Evolutionary conservation across 768 basidiomycete species (phyloP), one percentile per base, ranked within the genome.

Genomic region (Baorangia bicolor): DNA sequence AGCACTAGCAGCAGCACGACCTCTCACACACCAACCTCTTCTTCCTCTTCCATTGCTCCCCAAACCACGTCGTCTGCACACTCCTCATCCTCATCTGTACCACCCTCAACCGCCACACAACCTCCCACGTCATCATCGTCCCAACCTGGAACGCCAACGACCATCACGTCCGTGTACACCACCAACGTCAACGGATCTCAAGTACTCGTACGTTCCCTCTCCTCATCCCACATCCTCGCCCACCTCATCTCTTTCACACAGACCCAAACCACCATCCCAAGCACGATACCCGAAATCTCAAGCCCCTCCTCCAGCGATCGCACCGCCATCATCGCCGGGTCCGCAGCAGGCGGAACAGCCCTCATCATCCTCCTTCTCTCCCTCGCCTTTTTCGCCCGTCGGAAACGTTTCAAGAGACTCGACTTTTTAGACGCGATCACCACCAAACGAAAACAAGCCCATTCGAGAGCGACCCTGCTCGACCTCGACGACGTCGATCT

Each of bases 101-200:
- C 58, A 21, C 27, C 35, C n/a, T 21, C 53, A 18, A 47, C 16
- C 48, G 53, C 47, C 10, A 44, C 63, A 45, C 33, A 25, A 0
- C 35, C 57, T 23, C 52, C 54, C 1, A 23, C 21, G 16, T 33
- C 60, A n/a, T 33, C 55, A 5, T 48, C 62, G 1, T 51, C 56
- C 10, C 45, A 51, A 31, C 55, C 53, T 9, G 44, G 37, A 11
- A 56, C 39, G 1, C 49, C 40, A 14, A 65, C 64, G 0, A 61
- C 51, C 33, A 54, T 70, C 53, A 62, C 60, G 0, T 61, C 64
- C 12, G 20, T 59, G 16, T 64, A 45, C 41, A 63, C 61, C 25
- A 60, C 64, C 33, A 54, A 55, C 8, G 3, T 63, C 49, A 44
- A 51, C 39, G 58, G 64, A 48, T 46, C 59, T 11, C 20, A 44